Conservation (phyloP, 176 grass and related monocot species). For the Oryza coarctata region DNA sequence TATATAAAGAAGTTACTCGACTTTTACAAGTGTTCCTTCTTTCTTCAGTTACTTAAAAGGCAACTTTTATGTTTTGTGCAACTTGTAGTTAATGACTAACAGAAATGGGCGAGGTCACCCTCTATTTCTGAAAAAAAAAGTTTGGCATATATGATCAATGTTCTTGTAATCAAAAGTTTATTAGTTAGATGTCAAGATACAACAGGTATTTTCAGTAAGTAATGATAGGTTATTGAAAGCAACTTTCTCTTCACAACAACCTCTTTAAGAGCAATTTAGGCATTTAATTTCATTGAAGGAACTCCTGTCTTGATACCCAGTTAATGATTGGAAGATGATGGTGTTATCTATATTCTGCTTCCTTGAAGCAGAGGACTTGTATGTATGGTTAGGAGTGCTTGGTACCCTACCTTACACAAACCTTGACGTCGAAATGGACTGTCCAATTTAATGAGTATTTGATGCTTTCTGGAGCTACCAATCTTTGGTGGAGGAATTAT, state of each 20-base stretch:
- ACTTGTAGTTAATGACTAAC: no score
- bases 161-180: not conserved
- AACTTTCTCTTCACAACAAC: not conserved
- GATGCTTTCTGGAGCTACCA: not conserved
- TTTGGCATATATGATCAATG: not conserved
- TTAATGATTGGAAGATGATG: not conserved
- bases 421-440: not conserved
- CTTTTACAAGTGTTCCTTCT: not conserved
- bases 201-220: constrained; percentile 11
- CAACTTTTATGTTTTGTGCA: no score
- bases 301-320: not conserved
- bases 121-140: no score
- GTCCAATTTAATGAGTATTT: not conserved
- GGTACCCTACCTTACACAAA: not conserved
- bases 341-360: not conserved
- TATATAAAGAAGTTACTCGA: not conserved
- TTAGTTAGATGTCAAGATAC: not conserved
- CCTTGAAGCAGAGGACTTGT: constrained; percentile 6
- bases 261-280: not conserved
- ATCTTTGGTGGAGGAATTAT: not conserved
- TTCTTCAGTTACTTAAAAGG: not conserved
- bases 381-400: not conserved
- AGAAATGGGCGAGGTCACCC: no score
- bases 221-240: not conserved
- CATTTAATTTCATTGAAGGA: constrained; percentile 10